phyloP scores from a whole-genome alignment of 345 rosid species.

The Syzygium jambos region DNA sequence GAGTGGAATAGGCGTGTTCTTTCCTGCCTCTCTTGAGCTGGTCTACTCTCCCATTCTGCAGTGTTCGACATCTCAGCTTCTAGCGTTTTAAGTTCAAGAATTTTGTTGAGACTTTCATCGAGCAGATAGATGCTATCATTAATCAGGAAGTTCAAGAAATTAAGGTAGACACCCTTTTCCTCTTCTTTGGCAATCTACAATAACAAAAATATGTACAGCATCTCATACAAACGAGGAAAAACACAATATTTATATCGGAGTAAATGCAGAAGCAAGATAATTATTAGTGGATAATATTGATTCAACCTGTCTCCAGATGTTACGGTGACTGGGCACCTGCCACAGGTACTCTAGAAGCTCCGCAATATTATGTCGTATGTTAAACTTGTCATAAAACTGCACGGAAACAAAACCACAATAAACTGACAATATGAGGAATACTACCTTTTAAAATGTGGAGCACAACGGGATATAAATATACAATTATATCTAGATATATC shows the following conservation, averaged over 20 bases:
- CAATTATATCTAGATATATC: neutral
- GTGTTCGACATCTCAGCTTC: slow-evolving; percentile 98
- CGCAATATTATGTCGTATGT: slow-evolving; percentile 94
- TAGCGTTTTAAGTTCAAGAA: slow-evolving; percentile 83
- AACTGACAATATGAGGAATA: neutral
- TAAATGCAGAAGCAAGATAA: neutral
- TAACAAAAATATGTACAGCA: neutral
- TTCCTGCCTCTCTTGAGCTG: slow-evolving; percentile 97
- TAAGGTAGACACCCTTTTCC: slow-evolving; percentile 98
- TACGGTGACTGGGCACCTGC: slow-evolving; percentile 99
- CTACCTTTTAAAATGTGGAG: neutral
- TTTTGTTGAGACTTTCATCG: slow-evolving; percentile 96
- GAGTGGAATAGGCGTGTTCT: slow-evolving; percentile 87
- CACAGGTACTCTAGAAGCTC: slow-evolving; percentile 97
- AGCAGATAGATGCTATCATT: slow-evolving; percentile 98
- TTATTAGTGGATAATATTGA: slow-evolving; percentile 1
- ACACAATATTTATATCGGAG: neutral
- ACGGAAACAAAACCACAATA: neutral
- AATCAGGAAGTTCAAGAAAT: slow-evolving; percentile 93
- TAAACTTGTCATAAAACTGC: slow-evolving; percentile 98
- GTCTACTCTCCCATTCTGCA: slow-evolving; percentile 86
- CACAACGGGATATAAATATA: neutral
- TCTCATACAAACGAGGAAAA: neutral
- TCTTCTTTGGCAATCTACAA: slow-evolving; percentile 97
- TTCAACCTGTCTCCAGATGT: slow-evolving; percentile 90